These are phyloP conservation scores for Begonia loranthoides DNA, from an alignment of 306 rosid species.

Conservation along the genomic window DNA sequence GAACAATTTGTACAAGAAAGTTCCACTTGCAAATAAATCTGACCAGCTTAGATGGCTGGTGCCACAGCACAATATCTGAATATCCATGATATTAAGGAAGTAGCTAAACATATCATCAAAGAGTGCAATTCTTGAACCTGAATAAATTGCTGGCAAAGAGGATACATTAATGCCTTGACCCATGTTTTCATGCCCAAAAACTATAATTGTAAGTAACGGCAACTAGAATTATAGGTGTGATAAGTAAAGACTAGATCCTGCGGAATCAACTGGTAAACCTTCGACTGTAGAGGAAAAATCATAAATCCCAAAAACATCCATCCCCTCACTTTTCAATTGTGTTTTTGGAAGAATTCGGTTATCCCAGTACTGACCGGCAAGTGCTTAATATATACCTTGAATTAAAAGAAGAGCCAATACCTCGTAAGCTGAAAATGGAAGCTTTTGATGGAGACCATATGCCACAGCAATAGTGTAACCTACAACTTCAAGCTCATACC, in stretches of 20 bases:
- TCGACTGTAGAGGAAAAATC: too few relatives aligned
- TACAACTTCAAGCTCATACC: slow-evolving; percentile 71
- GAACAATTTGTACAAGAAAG: background rate
- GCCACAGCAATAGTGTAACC: slow-evolving; percentile 75
- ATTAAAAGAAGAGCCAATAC: slow-evolving; percentile 61
- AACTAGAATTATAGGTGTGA: slow-evolving; percentile 40
- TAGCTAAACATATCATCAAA: slow-evolving; percentile 8
- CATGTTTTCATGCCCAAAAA: slow-evolving; percentile 54
- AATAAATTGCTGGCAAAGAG: slow-evolving; percentile 25
- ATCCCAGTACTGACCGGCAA: too few relatives aligned
- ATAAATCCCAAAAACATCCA: too few relatives aligned
- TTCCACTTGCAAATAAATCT: slow-evolving; percentile 69
- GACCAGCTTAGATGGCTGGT: slow-evolving; percentile 81
- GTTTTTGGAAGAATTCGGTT: too few relatives aligned
- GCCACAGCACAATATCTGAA: slow-evolving; percentile 82
- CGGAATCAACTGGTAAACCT: too few relatives aligned
- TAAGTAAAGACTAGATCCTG: too few relatives aligned
- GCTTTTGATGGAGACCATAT: slow-evolving; percentile 71
- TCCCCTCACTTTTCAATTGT: too few relatives aligned
- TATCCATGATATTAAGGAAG: slow-evolving; percentile 43
- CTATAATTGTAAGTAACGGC: slow-evolving; percentile 71
- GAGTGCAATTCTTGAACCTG: background rate
- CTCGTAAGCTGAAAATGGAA: slow-evolving; percentile 77
- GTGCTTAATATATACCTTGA: slow-evolving; percentile 35
- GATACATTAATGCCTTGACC: slow-evolving; percentile 85